These are phyloP conservation scores for Spathaspora hagerdaliae DNA, from an alignment of 805 yeast species.

Conservation along the genomic window DNA sequence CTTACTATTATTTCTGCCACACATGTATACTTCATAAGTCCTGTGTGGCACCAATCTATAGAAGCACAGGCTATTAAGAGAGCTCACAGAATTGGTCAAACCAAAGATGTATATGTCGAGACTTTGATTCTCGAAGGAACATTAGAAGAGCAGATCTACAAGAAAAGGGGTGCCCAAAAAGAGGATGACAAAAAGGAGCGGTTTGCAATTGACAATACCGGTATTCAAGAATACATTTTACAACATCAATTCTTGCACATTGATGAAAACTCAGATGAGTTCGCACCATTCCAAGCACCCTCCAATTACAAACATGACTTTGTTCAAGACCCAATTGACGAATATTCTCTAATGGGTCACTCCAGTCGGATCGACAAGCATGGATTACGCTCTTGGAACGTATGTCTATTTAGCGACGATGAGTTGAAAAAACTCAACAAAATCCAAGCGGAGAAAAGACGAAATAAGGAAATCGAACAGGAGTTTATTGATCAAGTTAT, in stretches of 20 bases:
- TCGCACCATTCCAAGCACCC: conserved; percentile 27
- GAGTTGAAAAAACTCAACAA: conserved; percentile 24
- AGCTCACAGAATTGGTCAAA: conserved; percentile 74
- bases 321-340: neutral
- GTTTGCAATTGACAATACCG: conserved; percentile 55
- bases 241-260: conserved; percentile 43
- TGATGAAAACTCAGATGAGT: conserved; percentile 26
- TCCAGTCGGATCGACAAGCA: neutral
- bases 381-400: conserved; percentile 16
- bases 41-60: conserved; percentile 64
- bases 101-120: conserved; percentile 61
- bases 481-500: neutral
- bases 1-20: conserved; percentile 66
- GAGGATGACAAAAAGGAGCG: conserved; percentile 9
- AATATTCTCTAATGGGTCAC: neutral
- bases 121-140: conserved; percentile 60
- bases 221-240: conserved; percentile 54
- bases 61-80: conserved; percentile 78
- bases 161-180: conserved; percentile 21
- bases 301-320: neutral
- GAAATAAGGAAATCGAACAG: neutral
- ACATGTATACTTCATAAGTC: conserved; percentile 64
- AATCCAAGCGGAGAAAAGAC: conserved; percentile 1
- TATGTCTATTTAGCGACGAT: conserved; percentile 25
- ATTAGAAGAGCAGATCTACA: conserved; percentile 66